These are phyloP conservation scores for Fusarium avenaceum DNA, from an alignment of 2,329 filamentous ascomycete species.

Conservation along the genomic window DNA sequence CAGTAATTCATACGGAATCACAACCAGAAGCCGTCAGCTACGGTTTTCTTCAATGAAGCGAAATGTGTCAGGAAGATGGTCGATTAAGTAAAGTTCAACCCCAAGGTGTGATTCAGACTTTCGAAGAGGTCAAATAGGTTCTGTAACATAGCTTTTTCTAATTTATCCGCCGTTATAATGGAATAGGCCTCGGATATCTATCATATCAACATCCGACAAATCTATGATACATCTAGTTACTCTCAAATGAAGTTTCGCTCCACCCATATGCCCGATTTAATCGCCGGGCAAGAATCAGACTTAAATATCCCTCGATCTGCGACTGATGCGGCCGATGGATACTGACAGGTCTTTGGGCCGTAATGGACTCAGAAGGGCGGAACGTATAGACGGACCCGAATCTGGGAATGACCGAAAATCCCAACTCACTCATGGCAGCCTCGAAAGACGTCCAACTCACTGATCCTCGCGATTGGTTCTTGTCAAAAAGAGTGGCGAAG, in stretches of 20 bases:
- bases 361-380: conserved; percentile 48
- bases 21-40: too few species aligned
- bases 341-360: conserved; percentile 49
- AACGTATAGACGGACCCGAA: conserved; percentile 61
- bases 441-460: conserved; percentile 57
- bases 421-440: conserved; percentile 57
- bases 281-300: conserved; percentile 50
- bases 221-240: not conserved
- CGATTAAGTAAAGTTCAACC: not conserved
- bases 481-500: conserved; percentile 55
- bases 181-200: not conserved
- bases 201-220: too few species aligned
- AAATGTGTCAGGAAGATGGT: not conserved
- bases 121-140: too few species aligned
- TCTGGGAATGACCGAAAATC: conserved; percentile 58
- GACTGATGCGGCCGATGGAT: conserved; percentile 56
- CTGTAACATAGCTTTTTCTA: too few species aligned
- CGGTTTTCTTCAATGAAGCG: not conserved
- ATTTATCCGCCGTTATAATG: not conserved
- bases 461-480: conserved; percentile 49
- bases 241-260: conserved; percentile 52
- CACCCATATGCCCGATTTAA: conserved; percentile 56
- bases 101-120: not conserved
- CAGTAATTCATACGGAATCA: too few species aligned
- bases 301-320: conserved; percentile 52